These are phyloP conservation scores for Fusarium nelsonii DNA, from an alignment of 2,329 filamentous ascomycete species.

Conservation along the genomic window DNA sequence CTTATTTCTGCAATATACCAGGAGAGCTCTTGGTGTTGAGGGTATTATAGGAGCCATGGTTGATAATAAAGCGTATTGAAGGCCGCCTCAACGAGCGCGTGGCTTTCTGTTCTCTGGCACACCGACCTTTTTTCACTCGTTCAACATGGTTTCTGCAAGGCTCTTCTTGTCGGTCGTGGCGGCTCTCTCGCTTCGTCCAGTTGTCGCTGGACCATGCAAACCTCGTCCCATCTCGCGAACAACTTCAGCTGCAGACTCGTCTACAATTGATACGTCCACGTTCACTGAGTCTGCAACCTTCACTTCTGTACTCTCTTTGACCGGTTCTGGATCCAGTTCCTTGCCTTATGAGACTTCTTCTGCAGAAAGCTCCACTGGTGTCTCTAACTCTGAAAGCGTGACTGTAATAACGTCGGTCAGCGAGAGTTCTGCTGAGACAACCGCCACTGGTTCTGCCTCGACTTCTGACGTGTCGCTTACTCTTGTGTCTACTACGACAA, in stretches of 20 bases:
- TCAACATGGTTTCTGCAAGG: neutral
- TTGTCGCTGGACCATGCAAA: neutral
- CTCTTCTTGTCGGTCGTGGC: neutral
- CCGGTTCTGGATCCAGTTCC: neutral
- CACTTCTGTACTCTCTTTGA: neutral
- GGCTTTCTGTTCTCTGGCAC: neutral
- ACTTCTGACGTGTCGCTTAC: neutral
- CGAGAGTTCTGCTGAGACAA: neutral
- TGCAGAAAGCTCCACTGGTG: neutral
- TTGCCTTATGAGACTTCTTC: neutral
- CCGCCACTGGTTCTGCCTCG: neutral
- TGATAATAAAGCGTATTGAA: neutral
- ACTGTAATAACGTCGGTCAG: neutral
- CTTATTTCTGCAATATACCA: neutral
- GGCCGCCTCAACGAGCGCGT: neutral
- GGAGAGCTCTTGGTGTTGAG: neutral
- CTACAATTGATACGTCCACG: neutral
- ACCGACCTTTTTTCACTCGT: neutral
- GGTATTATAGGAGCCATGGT: neutral
- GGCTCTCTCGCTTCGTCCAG: neutral
- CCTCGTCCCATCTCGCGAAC: neutral
- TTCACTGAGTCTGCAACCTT: neutral
- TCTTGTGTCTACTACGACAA: neutral
- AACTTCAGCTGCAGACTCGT: neutral
- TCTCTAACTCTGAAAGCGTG: neutral